Evolutionary conservation across 2,329 filamentous ascomycete genomes (phyloP), one percentile per base, ranked within the genome.

Genomic region (Calonectria multiphialidica): DNA sequence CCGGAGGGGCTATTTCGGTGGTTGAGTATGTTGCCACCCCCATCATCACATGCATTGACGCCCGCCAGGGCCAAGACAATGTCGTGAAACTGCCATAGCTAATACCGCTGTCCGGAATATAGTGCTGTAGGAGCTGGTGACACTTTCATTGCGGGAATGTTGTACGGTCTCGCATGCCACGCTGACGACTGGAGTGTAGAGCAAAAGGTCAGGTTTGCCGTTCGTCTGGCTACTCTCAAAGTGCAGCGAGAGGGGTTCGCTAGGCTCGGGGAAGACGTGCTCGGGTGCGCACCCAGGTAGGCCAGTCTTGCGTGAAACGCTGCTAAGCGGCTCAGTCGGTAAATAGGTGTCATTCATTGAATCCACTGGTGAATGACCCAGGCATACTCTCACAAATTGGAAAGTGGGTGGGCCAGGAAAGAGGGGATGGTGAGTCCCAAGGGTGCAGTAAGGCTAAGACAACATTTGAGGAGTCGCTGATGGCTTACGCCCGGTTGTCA

Each of bases 91-190:
- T 71, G 67, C 63, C 71, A 74, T 55, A 75, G 68, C 75, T 79
- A 71, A 79, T 64, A 33, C 72, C 68, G 66, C 64, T 72, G 71
- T 70, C 68, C 71, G 77, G 72, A 57, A 68, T 77, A 80, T 80
- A 94, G 93, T 80, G 88, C 92, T 7, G 89, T 95, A 72, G 93
- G 93, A 67, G 93, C 93, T 50, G 93, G 93, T 75, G 93, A 95
- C 79, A 94, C 93, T 0, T 95, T 95, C 78, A 90, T 93, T 74
- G 93, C 93, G 40, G 93, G 92, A 71, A 90, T 93, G 82, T 83
- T 95, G 61, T 94, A 92, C 82, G 88, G 86, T 42, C 81, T 94
- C 72, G 82, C 88, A 69, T 89, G 86, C 79, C 87, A 87, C 74
- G 76, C 79, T 50, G 78, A 82, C 10, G 83, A 88, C 74, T 92